phyloP scores from a whole-genome alignment of 192 early-diverging fungal species.

The Podila epigama region DNA sequence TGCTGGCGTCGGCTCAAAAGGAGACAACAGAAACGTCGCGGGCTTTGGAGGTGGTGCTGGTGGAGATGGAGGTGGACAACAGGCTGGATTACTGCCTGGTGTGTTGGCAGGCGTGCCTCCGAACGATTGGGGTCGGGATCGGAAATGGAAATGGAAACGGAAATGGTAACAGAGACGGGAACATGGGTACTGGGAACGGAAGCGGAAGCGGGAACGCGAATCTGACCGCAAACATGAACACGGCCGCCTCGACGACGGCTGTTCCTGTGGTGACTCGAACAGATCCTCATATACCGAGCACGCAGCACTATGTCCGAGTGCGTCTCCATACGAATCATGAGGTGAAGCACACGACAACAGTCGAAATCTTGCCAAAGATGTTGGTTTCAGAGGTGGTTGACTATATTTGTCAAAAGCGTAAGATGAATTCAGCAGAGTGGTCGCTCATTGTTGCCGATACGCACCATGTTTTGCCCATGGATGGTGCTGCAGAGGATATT shows the following conservation, averaged over 20 bases:
- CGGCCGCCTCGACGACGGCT: neutral
- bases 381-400: slow-evolving; percentile 84
- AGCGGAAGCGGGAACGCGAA: neutral
- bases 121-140: neutral
- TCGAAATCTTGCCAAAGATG: slow-evolving; percentile 74
- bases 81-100: neutral
- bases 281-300: slow-evolving; percentile 39
- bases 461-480: slow-evolving; percentile 75
- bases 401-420: slow-evolving; percentile 86
- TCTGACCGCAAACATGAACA: neutral
- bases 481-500: slow-evolving; percentile 78
- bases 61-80: neutral
- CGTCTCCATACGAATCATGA: slow-evolving; percentile 64
- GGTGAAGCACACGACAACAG: slow-evolving; percentile 91
- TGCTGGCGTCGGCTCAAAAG: neutral
- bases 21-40: too few relatives aligned
- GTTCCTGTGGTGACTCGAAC: slow-evolving; percentile 5
- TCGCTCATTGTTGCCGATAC: slow-evolving; percentile 84
- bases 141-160: neutral
- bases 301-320: slow-evolving; percentile 61
- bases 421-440: slow-evolving; percentile 85
- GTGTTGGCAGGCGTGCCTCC: neutral
- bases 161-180: neutral
- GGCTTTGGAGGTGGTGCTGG: too few relatives aligned
- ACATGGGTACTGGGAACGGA: neutral